These are phyloP conservation scores for Rhodosporidiobolus odoratus DNA, from an alignment of 768 basidiomycete genomes.

Conservation along the genomic window DNA sequence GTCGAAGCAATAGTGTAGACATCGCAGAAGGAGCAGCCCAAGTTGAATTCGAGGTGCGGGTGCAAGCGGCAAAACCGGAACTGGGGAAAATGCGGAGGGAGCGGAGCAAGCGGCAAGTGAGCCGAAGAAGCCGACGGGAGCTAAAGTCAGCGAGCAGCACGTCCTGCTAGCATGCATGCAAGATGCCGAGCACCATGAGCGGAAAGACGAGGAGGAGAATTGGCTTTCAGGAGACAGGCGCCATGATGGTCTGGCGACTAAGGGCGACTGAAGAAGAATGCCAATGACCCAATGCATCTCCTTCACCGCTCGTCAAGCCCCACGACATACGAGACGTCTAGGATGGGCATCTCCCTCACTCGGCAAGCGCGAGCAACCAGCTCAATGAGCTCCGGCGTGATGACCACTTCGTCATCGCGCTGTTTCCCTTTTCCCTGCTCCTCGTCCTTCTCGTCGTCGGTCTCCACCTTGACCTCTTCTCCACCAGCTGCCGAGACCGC, in stretches of 20 bases:
- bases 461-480: background rate
- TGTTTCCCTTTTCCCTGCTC: slow-evolving; percentile 42
- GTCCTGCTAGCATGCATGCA: too few species aligned
- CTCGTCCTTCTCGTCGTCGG: slow-evolving; percentile 3
- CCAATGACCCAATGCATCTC: too few species aligned
- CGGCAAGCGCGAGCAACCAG: slow-evolving; percentile 45
- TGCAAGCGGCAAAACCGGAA: background rate
- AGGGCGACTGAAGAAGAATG: too few species aligned
- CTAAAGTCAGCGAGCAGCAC: background rate
- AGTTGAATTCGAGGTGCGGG: too few species aligned
- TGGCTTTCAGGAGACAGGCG: too few species aligned
- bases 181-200: too few species aligned
- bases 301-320: background rate
- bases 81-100: background rate
- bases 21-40: too few species aligned
- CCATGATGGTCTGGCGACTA: too few species aligned
- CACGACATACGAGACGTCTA: slow-evolving; percentile 29
- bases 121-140: background rate
- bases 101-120: background rate
- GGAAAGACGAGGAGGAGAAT: background rate
- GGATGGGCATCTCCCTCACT: slow-evolving; percentile 18
- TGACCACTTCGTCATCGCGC: slow-evolving; percentile 52
- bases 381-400: slow-evolving; percentile 65
- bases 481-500: background rate
- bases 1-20: too few species aligned